Base-by-base conservation (phyloP, 202 grass and related monocot species). In the Thinopyrum obtusiflorum region DNA sequence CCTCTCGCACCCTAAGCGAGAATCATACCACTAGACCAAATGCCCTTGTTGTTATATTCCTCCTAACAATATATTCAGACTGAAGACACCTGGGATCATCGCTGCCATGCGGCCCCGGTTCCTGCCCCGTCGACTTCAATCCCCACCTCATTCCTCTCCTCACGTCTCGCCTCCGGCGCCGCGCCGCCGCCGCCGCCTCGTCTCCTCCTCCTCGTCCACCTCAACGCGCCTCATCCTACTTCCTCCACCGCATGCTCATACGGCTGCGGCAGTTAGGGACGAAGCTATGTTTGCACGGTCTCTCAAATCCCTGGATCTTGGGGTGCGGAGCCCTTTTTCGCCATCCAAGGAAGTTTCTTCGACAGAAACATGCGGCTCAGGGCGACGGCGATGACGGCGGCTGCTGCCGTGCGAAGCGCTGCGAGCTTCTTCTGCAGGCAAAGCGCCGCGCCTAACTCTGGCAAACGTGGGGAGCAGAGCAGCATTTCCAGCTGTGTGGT, bases 1-100 rank as follows among this genome's bases (percentile, higher is more conserved):
- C 89, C 91, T 98, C 91, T 95, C 87, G 89, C 90, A 93, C 88
- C 95, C 91, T 94, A 94, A 95, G 91, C 90, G 86, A 95, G 90
- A 92, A 94, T 95, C 96, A 94, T 95, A 91, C 93, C 90, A 98
- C 91, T 91, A 94, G 88, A 94, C 93, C 88, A 98, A 98, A 98
- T 95, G 91, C 91, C 89, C 91, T 79, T 18, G 2, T 3, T 59
- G 20, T 0, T 21, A n/a, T 4, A 21, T 1, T 9, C 20, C 1
- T 59, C 7, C 20, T 9, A 59, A 59, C 53, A 53, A 0, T 20
- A 0, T 53, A 20, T 53, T 53, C 2, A 20, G 0, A 51, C 4
- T 2, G 0, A 18, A 7, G 7, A 64, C 4, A 46, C 42, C 14
- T 15, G 60, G 27, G 63, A 53, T 53, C 26, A 67, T 31, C 15